Base-by-base conservation (phyloP, 2,329 filamentous ascomycete species). In the Ilyonectria destructans region DNA sequence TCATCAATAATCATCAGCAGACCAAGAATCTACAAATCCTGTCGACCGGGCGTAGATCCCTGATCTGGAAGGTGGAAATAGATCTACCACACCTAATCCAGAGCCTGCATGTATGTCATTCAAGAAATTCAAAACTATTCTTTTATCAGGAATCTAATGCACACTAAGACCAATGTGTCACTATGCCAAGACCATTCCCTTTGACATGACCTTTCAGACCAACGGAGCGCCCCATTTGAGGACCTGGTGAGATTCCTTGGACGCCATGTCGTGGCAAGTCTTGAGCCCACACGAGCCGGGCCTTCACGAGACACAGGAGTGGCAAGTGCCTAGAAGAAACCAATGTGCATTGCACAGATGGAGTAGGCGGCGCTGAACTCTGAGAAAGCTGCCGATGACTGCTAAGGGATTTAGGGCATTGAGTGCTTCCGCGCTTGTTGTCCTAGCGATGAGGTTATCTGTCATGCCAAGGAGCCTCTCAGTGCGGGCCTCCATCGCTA, bases 141-240 rank as follows among this genome's bases (percentile, higher is more conserved):
- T 21, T 46, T 46, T 46, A 21, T 21, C 43, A 21, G 43, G 12
- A 8, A 33, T 33, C 10, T 33, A 33, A 33, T 12, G 31, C 43
- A 46, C 43, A 46, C 43, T 46, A 21, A 21, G 43, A 15, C 43
- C 43, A 15, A 46, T n/a, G 4, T 21, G 43, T 46, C n/a, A n/a
- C 13, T 12, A 21, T 46, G n/a, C 21, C 13, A 46, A 6, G 2
- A 21, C 43, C 43, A 21, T 46, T 46, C 7, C 43, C 23, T 46
- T 46, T 23, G n/a, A 21, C n/a, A 46, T 46, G 8, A 46, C 43
- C 43, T 10, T 46, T 46, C n/a, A 13, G 43, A 17, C 17, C 8
- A 46, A 46, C 43, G 43, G 43, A 46, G 43, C 19, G 43, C 43
- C n/a, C 43, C n/a, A n/a, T n/a, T n/a, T n/a, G n/a, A n/a, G n/a